Evolutionary conservation across 2,329 filamentous ascomycete species (phyloP).

Genomic region (Exophiala sp.): DNA sequence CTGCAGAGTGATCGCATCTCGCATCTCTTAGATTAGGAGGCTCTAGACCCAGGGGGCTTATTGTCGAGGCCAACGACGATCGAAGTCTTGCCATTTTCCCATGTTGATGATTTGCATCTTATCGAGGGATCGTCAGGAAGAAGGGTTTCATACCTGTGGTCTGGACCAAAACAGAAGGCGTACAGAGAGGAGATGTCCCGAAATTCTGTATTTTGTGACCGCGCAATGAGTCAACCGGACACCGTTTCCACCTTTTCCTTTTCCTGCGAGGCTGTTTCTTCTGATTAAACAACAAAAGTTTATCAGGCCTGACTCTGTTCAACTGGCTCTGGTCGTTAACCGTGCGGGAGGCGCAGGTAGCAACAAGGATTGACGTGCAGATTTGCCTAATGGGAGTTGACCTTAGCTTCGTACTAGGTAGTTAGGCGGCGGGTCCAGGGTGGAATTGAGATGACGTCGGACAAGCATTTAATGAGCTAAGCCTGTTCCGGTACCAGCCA

Average conservation of each 20-base stretch:
- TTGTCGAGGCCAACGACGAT: not conserved
- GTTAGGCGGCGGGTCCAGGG: not conserved
- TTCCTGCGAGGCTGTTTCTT: too few species aligned
- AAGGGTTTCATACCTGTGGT: too few species aligned
- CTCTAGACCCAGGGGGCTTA: slow-evolving; percentile 11
- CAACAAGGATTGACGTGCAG: too few species aligned
- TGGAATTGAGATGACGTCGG: slow-evolving; percentile 5
- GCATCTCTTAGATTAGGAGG: slow-evolving; percentile 8
- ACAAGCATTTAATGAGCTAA: not conserved
- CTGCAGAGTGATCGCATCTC: slow-evolving; percentile 21
- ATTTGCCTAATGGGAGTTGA: not conserved
- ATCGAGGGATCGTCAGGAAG: slow-evolving; percentile 1
- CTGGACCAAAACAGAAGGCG: too few species aligned
- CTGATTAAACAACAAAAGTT: too few species aligned
- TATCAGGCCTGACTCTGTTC: too few species aligned
- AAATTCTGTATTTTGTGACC: too few species aligned
- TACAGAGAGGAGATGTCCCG: too few species aligned
- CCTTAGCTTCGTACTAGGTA: not conserved
- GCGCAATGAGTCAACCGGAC: too few species aligned
- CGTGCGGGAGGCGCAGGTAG: too few species aligned
- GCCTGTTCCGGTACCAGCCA: not conserved
- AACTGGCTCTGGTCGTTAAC: too few species aligned
- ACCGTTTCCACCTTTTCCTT: too few species aligned
- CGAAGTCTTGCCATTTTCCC: not conserved
- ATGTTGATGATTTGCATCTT: not conserved